Conservation (phyloP, 1,139 yeast genomes). For the Nakaseomyces glabratus region DNA sequence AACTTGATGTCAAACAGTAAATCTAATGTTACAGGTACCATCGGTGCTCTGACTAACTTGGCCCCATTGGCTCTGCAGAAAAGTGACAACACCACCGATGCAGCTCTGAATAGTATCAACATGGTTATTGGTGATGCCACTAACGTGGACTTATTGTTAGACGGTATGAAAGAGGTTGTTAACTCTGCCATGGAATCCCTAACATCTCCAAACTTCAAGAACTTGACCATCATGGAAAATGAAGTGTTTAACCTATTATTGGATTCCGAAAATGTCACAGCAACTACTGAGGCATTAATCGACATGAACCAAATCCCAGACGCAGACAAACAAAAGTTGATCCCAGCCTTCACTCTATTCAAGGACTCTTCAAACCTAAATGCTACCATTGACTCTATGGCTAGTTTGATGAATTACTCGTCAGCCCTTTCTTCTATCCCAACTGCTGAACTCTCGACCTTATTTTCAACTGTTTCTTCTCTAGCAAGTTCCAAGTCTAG, state of each 20-base stretch:
- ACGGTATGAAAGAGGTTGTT: conserved; percentile 24
- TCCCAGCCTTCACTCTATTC: conserved; percentile 24
- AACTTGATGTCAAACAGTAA: conserved; percentile 20
- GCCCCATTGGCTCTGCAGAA: conserved; percentile 25
- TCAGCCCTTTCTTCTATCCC: conserved; percentile 18
- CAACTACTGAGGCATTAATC: conserved; percentile 21
- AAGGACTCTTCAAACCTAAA: conserved; percentile 24
- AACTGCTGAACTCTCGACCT: conserved; percentile 8
- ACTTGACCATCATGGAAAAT: conserved; percentile 11
- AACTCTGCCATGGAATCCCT: conserved; percentile 9
- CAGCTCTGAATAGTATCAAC: conserved; percentile 20
- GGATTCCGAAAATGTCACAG: conserved; percentile 25
- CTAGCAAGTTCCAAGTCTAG: neutral
- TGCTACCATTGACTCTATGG: conserved; percentile 25
- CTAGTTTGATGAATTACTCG: conserved; percentile 20
- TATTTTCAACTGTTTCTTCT: conserved; percentile 6
- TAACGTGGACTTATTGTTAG: conserved; percentile 26
- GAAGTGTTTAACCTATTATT: conserved; percentile 20
- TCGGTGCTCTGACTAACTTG: conserved; percentile 20
- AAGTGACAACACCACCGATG: conserved; percentile 22
- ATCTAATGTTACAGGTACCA: conserved; percentile 18
- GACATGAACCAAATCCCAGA: conserved; percentile 17
- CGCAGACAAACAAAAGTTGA: conserved; percentile 20
- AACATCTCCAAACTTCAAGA: conserved; percentile 1
- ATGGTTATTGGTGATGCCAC: conserved; percentile 20